Evolutionary conservation across 2,329 filamentous ascomycete species (phyloP).

Genomic region (Truncatella angustata): DNA sequence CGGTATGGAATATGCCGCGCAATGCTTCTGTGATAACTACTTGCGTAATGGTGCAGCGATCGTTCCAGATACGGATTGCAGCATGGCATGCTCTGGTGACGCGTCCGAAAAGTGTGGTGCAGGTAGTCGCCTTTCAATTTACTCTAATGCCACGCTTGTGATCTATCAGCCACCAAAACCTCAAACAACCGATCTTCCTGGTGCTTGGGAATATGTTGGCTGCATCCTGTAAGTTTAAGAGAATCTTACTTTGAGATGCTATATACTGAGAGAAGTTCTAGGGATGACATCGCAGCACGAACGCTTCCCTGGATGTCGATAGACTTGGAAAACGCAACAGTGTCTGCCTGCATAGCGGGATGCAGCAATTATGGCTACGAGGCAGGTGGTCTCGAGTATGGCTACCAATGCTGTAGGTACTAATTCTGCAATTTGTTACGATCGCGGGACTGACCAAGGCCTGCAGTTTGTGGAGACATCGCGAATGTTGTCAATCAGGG

Average conservation of each 20-base stretch:
- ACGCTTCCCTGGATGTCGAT: slow-evolving; percentile 36
- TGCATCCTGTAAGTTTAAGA: slow-evolving; percentile 18
- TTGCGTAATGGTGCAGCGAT: slow-evolving; percentile 19
- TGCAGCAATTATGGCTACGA: slow-evolving; percentile 41
- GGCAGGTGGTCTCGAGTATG: slow-evolving; percentile 42
- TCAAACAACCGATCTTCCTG: slow-evolving; percentile 14
- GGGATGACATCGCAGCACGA: slow-evolving; percentile 21
- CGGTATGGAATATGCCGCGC: slow-evolving; percentile 31
- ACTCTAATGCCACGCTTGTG: slow-evolving; percentile 17
- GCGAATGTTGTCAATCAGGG: slow-evolving; percentile 22
- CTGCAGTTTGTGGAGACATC: slow-evolving; percentile 34
- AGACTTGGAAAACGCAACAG: slow-evolving; percentile 37
- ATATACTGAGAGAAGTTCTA: background rate
- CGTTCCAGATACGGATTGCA: slow-evolving; percentile 19
- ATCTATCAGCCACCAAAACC: slow-evolving; percentile 17
- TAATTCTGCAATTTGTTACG: no score
- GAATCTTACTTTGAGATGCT: no score
- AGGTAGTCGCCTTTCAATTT: slow-evolving; percentile 21
- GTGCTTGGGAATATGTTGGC: slow-evolving; percentile 19
- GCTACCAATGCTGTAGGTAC: slow-evolving; percentile 36
- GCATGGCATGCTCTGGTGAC: slow-evolving; percentile 22
- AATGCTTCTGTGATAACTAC: slow-evolving; percentile 29
- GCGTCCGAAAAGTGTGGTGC: slow-evolving; percentile 21
- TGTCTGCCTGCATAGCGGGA: slow-evolving; percentile 36
- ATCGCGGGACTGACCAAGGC: background rate